Base-by-base conservation (phyloP, 2,329 filamentous ascomycete genomes). In the Parascedosporium putredinis region DNA sequence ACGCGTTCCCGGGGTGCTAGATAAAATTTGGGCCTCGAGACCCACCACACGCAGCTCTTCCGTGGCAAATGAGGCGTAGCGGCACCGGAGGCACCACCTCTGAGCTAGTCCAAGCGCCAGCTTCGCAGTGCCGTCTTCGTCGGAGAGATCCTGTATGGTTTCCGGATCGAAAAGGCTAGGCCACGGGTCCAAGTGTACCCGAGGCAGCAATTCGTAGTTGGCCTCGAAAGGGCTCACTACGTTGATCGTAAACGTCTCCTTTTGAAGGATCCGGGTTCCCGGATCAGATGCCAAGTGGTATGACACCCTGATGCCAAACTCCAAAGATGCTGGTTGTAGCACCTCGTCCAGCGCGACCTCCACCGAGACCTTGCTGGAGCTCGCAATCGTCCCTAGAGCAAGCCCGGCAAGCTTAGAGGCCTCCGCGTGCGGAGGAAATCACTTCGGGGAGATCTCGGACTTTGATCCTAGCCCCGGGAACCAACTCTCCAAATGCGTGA, bases 221-320 rank as follows among this genome's bases (percentile, higher is more conserved):
- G 89, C 87, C 66, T 95, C 89, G 58, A 98, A 97, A 0, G 91
- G 88, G 46, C 81, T 83, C 49, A 88, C 80, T 50, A 96, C 76
- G 33, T 81, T 77, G 4, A 97, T 64, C 49, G 84, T 81, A 34
- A 86, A 75, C 1, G 79, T 74, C 20, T 84, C 68, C 2, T 76
- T 79, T 64, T 94, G 91, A 33, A 83, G 80, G 34, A 97, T 84
- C 1, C 84, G 83, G 1, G 89, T 95, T 47, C 86, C 84, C 1
- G 81, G 71, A 60, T 97, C 90, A 5, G 86, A 86, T 2, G 82
- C 71, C 2, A 97, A 73, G 58, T 86, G 81, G 62, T 98, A 98
- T 5, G 80, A 74, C 1, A 85, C 81, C 55, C 82, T 83, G 44
- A 95, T 66, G 23, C 83, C 81, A 27, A 96, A 56, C 14, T 86